Conservation (phyloP, 73 alveolate species). For the Blepharisma stoltei region DNA sequence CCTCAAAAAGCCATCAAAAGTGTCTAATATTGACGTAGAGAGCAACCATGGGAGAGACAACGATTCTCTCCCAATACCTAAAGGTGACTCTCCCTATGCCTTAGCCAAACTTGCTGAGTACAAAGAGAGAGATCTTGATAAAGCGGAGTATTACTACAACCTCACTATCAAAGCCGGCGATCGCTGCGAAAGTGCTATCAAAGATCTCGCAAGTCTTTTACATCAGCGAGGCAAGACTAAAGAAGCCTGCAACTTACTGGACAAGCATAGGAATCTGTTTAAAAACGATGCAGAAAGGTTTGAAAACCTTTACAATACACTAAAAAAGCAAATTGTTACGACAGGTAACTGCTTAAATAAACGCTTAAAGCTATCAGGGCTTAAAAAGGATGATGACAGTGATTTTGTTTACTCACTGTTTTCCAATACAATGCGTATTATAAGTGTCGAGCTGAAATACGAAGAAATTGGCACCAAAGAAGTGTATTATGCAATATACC, state of each 20-base stretch:
- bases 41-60: background rate
- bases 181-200: conserved; percentile 22
- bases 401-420: background rate
- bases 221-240: conserved; percentile 30
- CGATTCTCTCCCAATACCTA: conserved; percentile 28
- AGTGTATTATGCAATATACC: conserved; percentile 19
- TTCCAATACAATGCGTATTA: background rate
- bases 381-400: background rate
- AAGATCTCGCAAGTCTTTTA: conserved; percentile 12
- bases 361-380: background rate
- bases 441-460: background rate
- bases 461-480: conserved; percentile 8
- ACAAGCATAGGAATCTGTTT: conserved; percentile 15
- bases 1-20: too few relatives aligned
- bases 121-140: background rate
- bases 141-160: conserved; percentile 25
- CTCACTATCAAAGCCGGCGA: conserved; percentile 11
- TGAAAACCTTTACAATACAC: conserved; percentile 16
- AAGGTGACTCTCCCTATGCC: conserved; percentile 32
- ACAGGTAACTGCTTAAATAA: conserved; percentile 28
- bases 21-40: too few relatives aligned
- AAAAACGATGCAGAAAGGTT: conserved; percentile 9
- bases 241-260: conserved; percentile 22
- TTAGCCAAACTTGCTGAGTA: conserved; percentile 29
- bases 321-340: conserved; percentile 29